Evolutionary conservation across 2,329 filamentous ascomycete species (phyloP).

Genomic region (Westerdykella sp.): DNA sequence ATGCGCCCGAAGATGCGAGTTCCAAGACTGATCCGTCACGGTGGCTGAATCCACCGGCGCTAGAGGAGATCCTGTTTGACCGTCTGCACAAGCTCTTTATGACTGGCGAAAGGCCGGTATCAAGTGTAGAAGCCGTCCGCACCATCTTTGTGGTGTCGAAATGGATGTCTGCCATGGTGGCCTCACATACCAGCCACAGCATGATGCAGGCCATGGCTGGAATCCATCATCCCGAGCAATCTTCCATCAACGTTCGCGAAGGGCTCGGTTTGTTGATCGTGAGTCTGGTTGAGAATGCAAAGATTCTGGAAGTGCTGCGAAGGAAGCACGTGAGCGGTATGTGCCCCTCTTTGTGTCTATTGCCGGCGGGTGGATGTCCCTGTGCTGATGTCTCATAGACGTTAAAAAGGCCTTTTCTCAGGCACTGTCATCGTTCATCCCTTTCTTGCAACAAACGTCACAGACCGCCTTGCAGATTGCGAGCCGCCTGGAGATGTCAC

Average conservation of each 20-base stretch:
- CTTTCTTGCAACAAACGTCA: constrained; percentile 51
- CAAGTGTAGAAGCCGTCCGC: constrained; percentile 25
- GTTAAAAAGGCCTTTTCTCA: constrained; percentile 28
- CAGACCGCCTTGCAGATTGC: constrained; percentile 50
- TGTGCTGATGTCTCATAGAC: constrained; percentile 17
- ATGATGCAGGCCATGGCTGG: constrained; percentile 38
- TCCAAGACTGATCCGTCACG: constrained; percentile 15
- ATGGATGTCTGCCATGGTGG: constrained; percentile 39
- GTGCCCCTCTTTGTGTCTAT: constrained; percentile 3
- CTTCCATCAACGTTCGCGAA: constrained; percentile 57
- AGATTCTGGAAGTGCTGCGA: constrained; percentile 50
- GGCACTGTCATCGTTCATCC: constrained; percentile 28
- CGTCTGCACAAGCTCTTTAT: constrained; percentile 32
- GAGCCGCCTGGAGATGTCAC: constrained; percentile 33
- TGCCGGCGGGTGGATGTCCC: neutral
- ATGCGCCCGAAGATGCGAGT: constrained; percentile 11
- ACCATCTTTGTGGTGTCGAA: constrained; percentile 26
- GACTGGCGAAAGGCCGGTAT: constrained; percentile 27
- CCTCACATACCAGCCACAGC: constrained; percentile 34
- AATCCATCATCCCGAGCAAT: constrained; percentile 44
- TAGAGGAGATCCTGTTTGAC: constrained; percentile 36
- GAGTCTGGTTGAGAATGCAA: constrained; percentile 55
- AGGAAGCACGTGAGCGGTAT: constrained; percentile 51
- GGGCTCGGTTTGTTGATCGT: constrained; percentile 60
- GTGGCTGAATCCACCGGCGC: constrained; percentile 31